phyloP scores from a whole-genome alignment of 805 yeast genomes.

The Ogataea zsoltii region DNA sequence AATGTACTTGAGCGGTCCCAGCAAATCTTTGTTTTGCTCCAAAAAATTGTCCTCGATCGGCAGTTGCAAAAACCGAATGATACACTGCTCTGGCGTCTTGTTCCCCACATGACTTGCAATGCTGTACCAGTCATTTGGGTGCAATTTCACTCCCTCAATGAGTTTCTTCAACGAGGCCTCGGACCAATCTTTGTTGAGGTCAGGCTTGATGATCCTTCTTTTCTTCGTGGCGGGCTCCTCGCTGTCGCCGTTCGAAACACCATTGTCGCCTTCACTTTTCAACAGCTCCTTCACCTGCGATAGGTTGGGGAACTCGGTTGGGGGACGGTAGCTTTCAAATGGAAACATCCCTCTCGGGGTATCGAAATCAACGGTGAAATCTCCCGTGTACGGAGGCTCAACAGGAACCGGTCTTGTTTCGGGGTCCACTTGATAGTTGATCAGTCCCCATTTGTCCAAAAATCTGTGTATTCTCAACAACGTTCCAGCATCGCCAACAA shows the following conservation, averaged over 20 bases:
- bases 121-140: slow-evolving; percentile 76
- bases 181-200: slow-evolving; percentile 59
- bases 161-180: slow-evolving; percentile 60
- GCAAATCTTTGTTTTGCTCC: slow-evolving; percentile 44
- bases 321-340: slow-evolving; percentile 76
- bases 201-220: slow-evolving; percentile 33
- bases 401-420: slow-evolving; percentile 66
- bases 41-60: slow-evolving; percentile 80
- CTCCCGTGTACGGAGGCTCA: slow-evolving; percentile 75
- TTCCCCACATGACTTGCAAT: slow-evolving; percentile 67
- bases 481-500: slow-evolving; percentile 90
- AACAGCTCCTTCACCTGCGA: slow-evolving; percentile 27
- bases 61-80: slow-evolving; percentile 72
- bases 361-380: slow-evolving; percentile 74
- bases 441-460: slow-evolving; percentile 87
- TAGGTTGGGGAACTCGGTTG: slow-evolving; percentile 47
- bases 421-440: slow-evolving; percentile 88
- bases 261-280: slow-evolving; percentile 12
- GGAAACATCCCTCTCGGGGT: slow-evolving; percentile 93
- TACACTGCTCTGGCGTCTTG: slow-evolving; percentile 76
- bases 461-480: slow-evolving; percentile 82
- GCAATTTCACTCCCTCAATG: slow-evolving; percentile 60
- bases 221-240: slow-evolving; percentile 25
- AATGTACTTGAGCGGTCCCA: slow-evolving; percentile 79
- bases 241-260: slow-evolving; percentile 1